Evolutionary conservation across 2,329 filamentous ascomycete genomes (phyloP), one percentile per base, ranked within the genome.

Genomic region (Dryadomyces quercivorus): DNA sequence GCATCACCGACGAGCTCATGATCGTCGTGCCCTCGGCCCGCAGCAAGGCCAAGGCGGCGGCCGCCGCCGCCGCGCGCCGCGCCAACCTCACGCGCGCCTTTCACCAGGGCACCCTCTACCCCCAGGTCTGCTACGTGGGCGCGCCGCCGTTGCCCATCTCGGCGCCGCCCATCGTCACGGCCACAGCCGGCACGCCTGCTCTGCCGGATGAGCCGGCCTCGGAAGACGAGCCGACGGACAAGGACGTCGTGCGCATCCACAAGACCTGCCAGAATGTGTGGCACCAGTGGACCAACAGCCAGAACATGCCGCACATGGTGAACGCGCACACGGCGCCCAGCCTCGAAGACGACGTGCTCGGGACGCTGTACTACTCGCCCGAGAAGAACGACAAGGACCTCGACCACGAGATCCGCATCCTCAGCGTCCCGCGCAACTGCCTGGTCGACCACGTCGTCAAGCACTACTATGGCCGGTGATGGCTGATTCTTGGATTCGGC

Each of bases 1-100:
- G 65, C 5, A 58, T 59, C 10, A 65, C 63, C 3, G 60, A 64
- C 48, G 61, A 65, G 55, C 63, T 77, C 20, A 53, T 74, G 16
- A 61, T 76, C 22, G 54, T 50, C 34, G 15, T 36, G 38, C 51
- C 48, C 3, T 22, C 48, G 18, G 20, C 9, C 21, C n/a, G 15
- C 36, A 48, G 31, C 12, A 38, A 1, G 36, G 31, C 65, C 21
- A 31, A 31, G 26, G 26, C 26, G 26, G 26, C 26, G 4, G 26
- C 26, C 26, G 26, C 26, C 8, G 26, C 8, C 8, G 26, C 26
- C 8, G 8, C 26, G 4, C 26, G 26, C 26, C 26, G 26, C 4
- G 26, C 26, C 26, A 31, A 31, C 8, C 26, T 31, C 26, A 31
- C 26, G 8, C 26, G 26, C 4, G 26, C 26, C 4, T 31, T 31